phyloP scores from a whole-genome alignment of 148 eudicot species.

The Cornus suecica region DNA sequence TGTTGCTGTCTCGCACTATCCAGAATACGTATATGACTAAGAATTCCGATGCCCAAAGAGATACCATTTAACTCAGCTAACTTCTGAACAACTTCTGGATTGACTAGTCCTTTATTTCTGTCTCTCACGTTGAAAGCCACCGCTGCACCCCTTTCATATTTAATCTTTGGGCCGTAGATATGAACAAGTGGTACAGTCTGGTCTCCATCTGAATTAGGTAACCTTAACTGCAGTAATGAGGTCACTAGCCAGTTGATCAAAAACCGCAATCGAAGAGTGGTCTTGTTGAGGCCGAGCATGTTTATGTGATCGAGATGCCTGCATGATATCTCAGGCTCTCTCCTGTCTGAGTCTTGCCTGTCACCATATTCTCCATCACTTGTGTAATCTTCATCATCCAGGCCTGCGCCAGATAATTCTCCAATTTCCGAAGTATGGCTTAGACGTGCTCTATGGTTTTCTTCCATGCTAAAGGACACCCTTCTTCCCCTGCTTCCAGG shows the following conservation, averaged over 20 bases:
- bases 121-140: conserved; percentile 90
- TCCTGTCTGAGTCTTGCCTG: conserved; percentile 54
- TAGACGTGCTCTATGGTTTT: conserved; percentile 37
- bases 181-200: conserved; percentile 52
- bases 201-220: conserved; percentile 47
- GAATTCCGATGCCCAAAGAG: conserved; percentile 81
- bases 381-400: conserved; percentile 54
- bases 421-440: conserved; percentile 53
- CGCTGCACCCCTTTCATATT: conserved; percentile 92
- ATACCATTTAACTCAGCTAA: conserved; percentile 78
- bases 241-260: conserved; percentile 94
- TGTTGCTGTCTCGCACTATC: conserved; percentile 50
- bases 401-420: conserved; percentile 48
- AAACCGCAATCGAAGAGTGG: conserved; percentile 74
- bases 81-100: conserved; percentile 77
- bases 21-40: conserved; percentile 64
- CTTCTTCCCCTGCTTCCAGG: conserved; percentile 55
- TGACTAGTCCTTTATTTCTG: conserved; percentile 55
- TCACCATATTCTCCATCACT: conserved; percentile 73
- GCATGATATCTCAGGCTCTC: conserved; percentile 80
- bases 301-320: conserved; percentile 93
- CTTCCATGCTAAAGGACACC: conserved; percentile 79
- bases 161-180: conserved; percentile 93
- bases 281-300: conserved; percentile 88
- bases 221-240: conserved; percentile 69